phyloP scores from a whole-genome alignment of 805 yeast species.

The Debaryomyces prosopidis region DNA sequence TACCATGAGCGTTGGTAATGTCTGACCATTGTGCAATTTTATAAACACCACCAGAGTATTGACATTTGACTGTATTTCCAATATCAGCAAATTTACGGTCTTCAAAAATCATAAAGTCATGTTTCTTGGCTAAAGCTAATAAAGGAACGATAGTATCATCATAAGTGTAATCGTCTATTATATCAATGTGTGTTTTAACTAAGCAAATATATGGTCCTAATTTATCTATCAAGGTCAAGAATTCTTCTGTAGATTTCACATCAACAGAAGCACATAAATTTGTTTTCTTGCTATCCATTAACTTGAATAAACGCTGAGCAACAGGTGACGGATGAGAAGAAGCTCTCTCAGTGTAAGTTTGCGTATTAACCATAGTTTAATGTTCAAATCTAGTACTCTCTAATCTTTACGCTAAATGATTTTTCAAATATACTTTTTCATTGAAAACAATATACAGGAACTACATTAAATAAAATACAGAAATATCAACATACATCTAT shows the following conservation, averaged over 20 bases:
- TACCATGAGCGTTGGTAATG: slow-evolving; percentile 96
- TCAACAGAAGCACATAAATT: slow-evolving; percentile 95
- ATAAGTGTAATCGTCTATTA: slow-evolving; percentile 82
- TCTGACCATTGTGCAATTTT: slow-evolving; percentile 94
- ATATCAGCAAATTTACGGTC: slow-evolving; percentile 98
- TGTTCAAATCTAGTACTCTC: no score
- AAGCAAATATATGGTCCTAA: slow-evolving; percentile 91
- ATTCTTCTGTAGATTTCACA: slow-evolving; percentile 76
- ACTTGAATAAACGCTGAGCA: slow-evolving; percentile 67
- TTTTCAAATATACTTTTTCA: not conserved
- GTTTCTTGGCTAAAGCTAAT: slow-evolving; percentile 69
- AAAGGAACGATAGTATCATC: slow-evolving; percentile 80
- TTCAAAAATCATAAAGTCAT: slow-evolving; percentile 89
- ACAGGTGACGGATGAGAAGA: slow-evolving; percentile 70
- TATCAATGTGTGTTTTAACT: slow-evolving; percentile 93
- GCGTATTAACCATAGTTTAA: slow-evolving; percentile 19
- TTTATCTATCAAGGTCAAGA: slow-evolving; percentile 68
- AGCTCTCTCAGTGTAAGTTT: slow-evolving; percentile 70
- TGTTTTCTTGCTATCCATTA: slow-evolving; percentile 79
- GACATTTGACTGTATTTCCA: slow-evolving; percentile 95
- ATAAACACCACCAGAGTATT: slow-evolving; percentile 87
- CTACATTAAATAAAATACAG: no score
- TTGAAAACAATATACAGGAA: not conserved
- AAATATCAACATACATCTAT: no score
- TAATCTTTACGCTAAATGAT: not conserved